Conservation (phyloP, 1,139 yeast species). For the Pichia sp. region DNA sequence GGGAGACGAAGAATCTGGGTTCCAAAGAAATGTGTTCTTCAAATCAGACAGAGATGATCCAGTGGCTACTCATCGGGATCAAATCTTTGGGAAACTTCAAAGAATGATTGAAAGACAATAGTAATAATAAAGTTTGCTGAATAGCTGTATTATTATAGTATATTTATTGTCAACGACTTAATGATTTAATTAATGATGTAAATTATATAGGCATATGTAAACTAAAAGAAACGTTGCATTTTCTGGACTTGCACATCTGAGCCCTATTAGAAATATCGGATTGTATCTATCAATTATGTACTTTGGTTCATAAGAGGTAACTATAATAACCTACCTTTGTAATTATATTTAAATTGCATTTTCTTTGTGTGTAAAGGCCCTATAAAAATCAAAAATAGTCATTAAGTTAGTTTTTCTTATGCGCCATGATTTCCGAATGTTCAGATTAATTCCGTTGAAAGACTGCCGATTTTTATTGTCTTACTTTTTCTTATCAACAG, state of each 20-base stretch:
- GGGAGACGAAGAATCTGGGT: constrained; percentile 29
- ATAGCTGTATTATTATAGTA: not conserved
- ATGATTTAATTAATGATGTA: not conserved
- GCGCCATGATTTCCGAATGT: too few species aligned
- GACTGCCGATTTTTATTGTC: too few species aligned
- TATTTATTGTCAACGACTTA: not conserved
- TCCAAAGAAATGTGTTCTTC: constrained; percentile 45
- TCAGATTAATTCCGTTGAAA: not conserved
- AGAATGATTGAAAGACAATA: constrained; percentile 35
- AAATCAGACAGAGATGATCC: constrained; percentile 51
- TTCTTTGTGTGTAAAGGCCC: too few species aligned
- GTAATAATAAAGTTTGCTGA: not conserved
- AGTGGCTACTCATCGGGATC: constrained; percentile 56
- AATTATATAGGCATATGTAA: not conserved
- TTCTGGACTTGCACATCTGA: too few species aligned
- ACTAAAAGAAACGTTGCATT: not conserved
- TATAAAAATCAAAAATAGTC: too few species aligned
- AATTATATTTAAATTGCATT: too few species aligned
- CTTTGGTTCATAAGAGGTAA: too few species aligned
- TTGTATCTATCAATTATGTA: too few species aligned
- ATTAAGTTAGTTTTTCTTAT: too few species aligned
- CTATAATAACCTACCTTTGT: too few species aligned
- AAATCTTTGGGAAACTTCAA: constrained; percentile 51
- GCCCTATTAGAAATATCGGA: too few species aligned
- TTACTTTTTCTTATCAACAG: not conserved